A percentile compares a stretch with the other conserved stretches of the same genome.
phyloP scores from a whole-genome alignment of 495 filamentous ascomycete genomes.

The Hypoxylon fragiforme region DNA sequence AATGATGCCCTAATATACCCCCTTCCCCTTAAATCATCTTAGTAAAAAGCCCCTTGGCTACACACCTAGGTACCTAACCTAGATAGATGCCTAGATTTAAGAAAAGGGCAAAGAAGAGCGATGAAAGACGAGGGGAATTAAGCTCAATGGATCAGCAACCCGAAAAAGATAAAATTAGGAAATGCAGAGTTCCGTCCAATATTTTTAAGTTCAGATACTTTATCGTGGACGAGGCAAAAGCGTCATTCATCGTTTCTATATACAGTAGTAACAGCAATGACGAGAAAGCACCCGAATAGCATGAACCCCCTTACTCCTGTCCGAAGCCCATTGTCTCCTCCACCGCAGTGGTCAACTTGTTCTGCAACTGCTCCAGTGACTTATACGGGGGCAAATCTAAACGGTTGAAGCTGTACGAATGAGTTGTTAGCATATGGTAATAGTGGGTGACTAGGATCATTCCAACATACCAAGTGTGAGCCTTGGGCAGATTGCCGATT shows the following conservation, averaged over 20 bases:
- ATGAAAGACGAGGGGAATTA: no score
- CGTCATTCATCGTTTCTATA: conserved; percentile 34
- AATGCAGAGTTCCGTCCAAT: conserved; percentile 24
- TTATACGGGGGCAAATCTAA: conserved; percentile 96
- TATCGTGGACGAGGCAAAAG: conserved; percentile 4
- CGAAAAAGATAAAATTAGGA: conserved; percentile 13
- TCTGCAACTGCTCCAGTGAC: conserved; percentile 75
- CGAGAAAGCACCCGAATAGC: conserved; percentile 19
- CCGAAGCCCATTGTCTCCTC: conserved; percentile 99
- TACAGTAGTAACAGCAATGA: conserved; percentile 9
- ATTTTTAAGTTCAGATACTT: conserved; percentile 11
- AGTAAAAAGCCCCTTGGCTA: no score
- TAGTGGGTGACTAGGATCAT: neutral
- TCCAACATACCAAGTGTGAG: conserved; percentile 87
- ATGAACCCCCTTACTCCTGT: conserved; percentile 89
- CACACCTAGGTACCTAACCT: no score
- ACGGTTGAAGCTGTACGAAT: conserved; percentile 87
- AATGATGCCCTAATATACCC: no score
- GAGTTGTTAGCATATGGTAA: conserved; percentile 40
- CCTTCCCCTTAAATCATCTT: no score
- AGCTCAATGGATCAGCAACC: neutral
- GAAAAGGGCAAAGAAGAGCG: no score
- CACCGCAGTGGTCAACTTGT: conserved; percentile 92
- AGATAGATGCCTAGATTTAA: no score
- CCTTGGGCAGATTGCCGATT: conserved; percentile 85